Conservation (phyloP, 148 eudicot species). For the Cornus controversa region DNA sequence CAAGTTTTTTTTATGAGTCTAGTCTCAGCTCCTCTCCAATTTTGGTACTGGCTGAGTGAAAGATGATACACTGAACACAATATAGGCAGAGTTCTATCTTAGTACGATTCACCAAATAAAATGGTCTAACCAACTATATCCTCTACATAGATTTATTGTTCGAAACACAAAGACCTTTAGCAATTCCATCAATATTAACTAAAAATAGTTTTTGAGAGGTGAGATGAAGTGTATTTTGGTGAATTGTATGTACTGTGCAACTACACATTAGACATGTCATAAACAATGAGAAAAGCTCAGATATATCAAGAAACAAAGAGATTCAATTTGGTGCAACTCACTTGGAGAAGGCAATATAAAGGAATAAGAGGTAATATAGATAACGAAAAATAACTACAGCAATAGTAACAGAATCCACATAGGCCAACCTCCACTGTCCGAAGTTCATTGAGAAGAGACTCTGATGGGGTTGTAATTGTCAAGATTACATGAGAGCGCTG, state of each 20-base stretch:
- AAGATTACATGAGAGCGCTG: slow-evolving; percentile 81
- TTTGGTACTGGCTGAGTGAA: not conserved
- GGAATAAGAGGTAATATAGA: not conserved
- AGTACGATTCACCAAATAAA: not conserved
- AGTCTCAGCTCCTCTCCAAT: not conserved
- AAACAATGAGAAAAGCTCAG: not conserved
- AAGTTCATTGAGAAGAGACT: slow-evolving; percentile 90
- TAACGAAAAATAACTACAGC: not conserved
- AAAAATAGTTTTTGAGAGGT: not conserved
- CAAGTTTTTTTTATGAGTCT: not conserved
- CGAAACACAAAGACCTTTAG: not conserved
- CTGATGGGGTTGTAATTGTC: slow-evolving; percentile 88
- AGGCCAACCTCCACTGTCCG: slow-evolving; percentile 87
- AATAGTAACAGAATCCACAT: slow-evolving; percentile 11
- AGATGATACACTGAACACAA: not conserved
- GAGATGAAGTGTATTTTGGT: not conserved
- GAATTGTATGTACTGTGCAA: not conserved
- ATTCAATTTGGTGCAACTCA: not conserved
- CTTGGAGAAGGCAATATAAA: not conserved
- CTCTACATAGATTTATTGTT: not conserved
- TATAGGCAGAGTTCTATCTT: not conserved
- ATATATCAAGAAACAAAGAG: not conserved
- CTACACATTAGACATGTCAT: not conserved
- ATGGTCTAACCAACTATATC: not conserved
- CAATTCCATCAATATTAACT: too few relatives aligned